A percentile compares a stretch with the other conserved stretches of the same genome.
Conservation (phyloP, 306 rosid species). For the Erythrophleum fordii region DNA sequence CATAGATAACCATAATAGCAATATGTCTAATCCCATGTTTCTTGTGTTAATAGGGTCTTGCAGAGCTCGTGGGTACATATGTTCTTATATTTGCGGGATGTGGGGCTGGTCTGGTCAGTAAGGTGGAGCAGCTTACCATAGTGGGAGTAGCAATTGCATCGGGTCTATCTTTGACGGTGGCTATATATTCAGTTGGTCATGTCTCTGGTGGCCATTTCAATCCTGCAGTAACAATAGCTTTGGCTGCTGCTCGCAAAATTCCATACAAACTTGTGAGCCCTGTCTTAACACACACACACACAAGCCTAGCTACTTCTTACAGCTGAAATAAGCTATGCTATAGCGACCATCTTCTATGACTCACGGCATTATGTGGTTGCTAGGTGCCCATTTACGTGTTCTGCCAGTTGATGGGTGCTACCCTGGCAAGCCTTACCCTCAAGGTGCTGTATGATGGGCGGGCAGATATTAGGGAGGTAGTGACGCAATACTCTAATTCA, state of each 20-base stretch:
- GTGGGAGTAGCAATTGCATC: conserved; percentile 38
- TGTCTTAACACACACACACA: too few species aligned
- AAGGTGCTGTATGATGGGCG: conserved; percentile 35
- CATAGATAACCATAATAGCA: not conserved
- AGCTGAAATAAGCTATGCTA: not conserved
- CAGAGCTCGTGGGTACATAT: conserved; percentile 48
- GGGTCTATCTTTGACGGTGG: conserved; percentile 41
- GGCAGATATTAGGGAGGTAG: conserved; percentile 18
- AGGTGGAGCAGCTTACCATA: conserved; percentile 30
- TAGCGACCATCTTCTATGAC: not conserved
- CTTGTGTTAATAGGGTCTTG: conserved; percentile 31
- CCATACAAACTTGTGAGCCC: conserved; percentile 37
- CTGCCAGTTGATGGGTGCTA: conserved; percentile 44
- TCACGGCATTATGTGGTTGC: not conserved
- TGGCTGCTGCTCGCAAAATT: conserved; percentile 35
- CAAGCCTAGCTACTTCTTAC: not conserved
- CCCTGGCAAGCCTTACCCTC: conserved; percentile 44
- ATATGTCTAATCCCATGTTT: not conserved
- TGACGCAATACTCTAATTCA: conserved; percentile 35
- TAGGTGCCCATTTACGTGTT: conserved; percentile 39
- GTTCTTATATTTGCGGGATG: conserved; percentile 46
- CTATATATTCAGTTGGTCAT: conserved; percentile 41
- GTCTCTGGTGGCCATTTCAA: conserved; percentile 54
- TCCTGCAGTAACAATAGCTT: conserved; percentile 45
- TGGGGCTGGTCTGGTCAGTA: conserved; percentile 44